Evolutionary conservation across 1,139 yeast genomes (phyloP), one percentile per base, ranked within the genome.

Genomic region (Geotrichum fermentans): DNA sequence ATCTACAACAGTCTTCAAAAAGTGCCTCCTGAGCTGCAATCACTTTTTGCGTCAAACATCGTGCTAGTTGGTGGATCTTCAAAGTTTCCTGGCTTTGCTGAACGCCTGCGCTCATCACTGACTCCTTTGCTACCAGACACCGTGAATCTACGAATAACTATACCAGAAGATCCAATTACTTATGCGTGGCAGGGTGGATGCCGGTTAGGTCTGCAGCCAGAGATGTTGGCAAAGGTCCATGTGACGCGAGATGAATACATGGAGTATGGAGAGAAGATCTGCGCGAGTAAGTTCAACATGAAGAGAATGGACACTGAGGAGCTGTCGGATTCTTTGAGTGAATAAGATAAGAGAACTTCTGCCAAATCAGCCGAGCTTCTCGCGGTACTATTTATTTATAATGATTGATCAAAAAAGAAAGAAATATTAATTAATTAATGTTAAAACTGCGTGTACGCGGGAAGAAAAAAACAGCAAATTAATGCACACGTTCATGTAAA

Each of bases 61-160:
- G 79, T 80, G 26, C 72, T 89, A 8, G 79, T 81, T 1, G 99
- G 99, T 0, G 98, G 98, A 0, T 81, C 83, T 17, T 73, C 89
- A 43, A 78, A 81, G 47, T 62, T 92, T 11, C 79, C 82, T 0
- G 88, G 90, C 46, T 83, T 86, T 56, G 73, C 73, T 30, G 70
- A 74, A 8, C 70, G 98, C 45, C 63, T 92, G 2, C 44, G 46
- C 4, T 18, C 36, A 0, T 75, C 71, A 32, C 56, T 71, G n/a
- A 58, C 61, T 21, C 52, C 62, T 1, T 56, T 59, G 45, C 64
- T 65, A 1, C 74, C 74, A 0, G 62, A 61, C 28, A 64, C 59
- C 21, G 55, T 54, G 13, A 49, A 52, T 2, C 79, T 86, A 8
- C 69, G 80, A 39, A 72, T 84, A 1, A 74, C 73, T 6, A 58